Evolutionary conservation across 805 yeast species (phyloP).

Genomic region (Teunomyces pallodes): DNA sequence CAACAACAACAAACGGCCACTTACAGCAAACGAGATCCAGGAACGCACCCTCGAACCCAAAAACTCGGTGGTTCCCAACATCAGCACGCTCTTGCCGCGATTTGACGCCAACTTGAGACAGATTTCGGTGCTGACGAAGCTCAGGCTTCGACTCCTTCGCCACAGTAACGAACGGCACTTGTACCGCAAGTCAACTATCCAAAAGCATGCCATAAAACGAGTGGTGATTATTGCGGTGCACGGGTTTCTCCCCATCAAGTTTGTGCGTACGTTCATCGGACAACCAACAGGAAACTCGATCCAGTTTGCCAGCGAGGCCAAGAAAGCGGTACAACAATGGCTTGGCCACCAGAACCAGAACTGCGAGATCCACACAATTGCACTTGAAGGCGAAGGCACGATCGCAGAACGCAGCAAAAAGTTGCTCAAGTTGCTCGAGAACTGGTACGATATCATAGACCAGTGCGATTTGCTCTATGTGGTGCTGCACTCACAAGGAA

Average conservation of each 20-base stretch:
- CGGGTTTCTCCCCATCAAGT: constrained; percentile 39
- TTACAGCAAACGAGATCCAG: constrained; percentile 34
- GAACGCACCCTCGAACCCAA: constrained; percentile 21
- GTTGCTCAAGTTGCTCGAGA: constrained; percentile 24
- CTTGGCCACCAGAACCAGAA: constrained; percentile 12
- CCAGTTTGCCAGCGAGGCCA: constrained; percentile 26
- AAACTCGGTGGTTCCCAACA: neutral
- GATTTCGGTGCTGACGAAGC: constrained; percentile 18
- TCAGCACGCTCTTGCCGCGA: constrained; percentile 12
- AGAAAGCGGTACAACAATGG: constrained; percentile 31
- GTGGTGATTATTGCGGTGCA: constrained; percentile 37
- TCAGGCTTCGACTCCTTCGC: constrained; percentile 14
- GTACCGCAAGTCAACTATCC: constrained; percentile 14
- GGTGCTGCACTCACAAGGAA: constrained; percentile 34
- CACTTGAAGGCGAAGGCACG: constrained; percentile 41
- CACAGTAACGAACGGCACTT: constrained; percentile 23
- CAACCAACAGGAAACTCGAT: constrained; percentile 37
- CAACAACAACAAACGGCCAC: constrained; percentile 28
- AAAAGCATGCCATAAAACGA: constrained; percentile 13
- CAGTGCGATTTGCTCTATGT: constrained; percentile 32
- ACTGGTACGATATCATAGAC: constrained; percentile 31
- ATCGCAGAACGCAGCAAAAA: constrained; percentile 27
- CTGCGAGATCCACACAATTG: constrained; percentile 32
- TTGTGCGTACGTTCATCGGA: constrained; percentile 35
- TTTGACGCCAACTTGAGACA: constrained; percentile 17